phyloP scores from a whole-genome alignment of 305 asterid genomes.

The Fraxinus baroniana region DNA sequence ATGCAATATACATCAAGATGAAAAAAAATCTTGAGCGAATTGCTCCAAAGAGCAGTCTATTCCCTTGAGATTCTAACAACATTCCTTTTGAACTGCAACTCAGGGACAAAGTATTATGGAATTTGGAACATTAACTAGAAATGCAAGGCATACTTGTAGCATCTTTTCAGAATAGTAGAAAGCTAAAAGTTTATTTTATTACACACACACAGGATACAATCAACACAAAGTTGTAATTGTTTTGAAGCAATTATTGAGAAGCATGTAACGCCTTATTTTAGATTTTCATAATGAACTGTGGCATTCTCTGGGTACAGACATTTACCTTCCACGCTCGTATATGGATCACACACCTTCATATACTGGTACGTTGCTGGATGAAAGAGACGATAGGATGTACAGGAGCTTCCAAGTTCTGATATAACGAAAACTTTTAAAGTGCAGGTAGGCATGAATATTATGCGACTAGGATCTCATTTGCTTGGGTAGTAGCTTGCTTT shows the following conservation, averaged over 20 bases:
- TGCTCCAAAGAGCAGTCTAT: neutral
- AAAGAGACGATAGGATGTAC: neutral
- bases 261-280: neutral
- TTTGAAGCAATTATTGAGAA: neutral
- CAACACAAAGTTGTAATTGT: neutral
- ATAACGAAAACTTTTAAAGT: neutral
- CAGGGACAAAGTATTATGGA: neutral
- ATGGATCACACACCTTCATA: neutral
- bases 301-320: neutral
- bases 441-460: neutral
- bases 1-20: neutral
- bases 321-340: neutral
- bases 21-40: neutral
- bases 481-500: conserved; percentile 5
- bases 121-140: neutral
- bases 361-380: neutral
- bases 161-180: neutral
- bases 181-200: neutral
- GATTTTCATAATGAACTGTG: neutral
- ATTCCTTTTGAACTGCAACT: neutral
- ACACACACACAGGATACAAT: neutral
- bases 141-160: neutral
- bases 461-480: conserved; percentile 21
- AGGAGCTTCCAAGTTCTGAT: neutral
- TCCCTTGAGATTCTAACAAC: neutral